Evolutionary conservation across 495 filamentous ascomycete genomes (phyloP).

Genomic region (Friedmanniomyces endolithicus): DNA sequence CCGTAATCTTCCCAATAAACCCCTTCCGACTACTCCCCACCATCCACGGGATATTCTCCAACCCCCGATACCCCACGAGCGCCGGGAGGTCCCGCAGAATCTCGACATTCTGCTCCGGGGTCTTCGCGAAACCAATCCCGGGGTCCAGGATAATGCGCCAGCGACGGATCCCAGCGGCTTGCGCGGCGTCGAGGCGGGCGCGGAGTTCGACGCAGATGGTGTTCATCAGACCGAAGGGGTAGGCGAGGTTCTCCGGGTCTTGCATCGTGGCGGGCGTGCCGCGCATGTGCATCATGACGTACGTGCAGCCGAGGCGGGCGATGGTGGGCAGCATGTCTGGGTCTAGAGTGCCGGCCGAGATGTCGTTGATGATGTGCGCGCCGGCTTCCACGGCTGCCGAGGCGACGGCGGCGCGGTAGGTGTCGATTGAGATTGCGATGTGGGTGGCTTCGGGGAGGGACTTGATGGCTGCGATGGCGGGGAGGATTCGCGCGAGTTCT

Average conservation of each 20-base stretch:
- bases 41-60: constrained; percentile 61
- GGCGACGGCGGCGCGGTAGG: constrained; percentile 81
- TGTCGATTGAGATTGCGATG: constrained; percentile 75
- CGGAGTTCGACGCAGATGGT: constrained; percentile 59
- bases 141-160: constrained; percentile 96
- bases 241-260: constrained; percentile 34
- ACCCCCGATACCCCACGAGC: constrained; percentile 50
- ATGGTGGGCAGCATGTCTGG: constrained; percentile 70
- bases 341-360: constrained; percentile 73
- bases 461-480: constrained; percentile 62
- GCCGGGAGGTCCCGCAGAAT: constrained; percentile 54
- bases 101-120: constrained; percentile 63
- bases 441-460: constrained; percentile 46
- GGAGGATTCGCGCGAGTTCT: constrained; percentile 66
- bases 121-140: constrained; percentile 88
- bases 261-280: constrained; percentile 78
- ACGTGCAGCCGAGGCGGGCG: constrained; percentile 64
- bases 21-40: constrained; percentile 81
- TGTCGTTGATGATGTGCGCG: constrained; percentile 90
- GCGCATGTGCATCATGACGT: constrained; percentile 93
- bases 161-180: constrained; percentile 68
- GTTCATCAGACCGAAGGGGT: constrained; percentile 61
- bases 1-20: constrained; percentile 76
- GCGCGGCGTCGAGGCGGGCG: constrained; percentile 58
- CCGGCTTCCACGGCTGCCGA: constrained; percentile 65